Evolutionary conservation across 2,329 filamentous ascomycete species (phyloP).

Genomic region (Ophiocordyceps australis): DNA sequence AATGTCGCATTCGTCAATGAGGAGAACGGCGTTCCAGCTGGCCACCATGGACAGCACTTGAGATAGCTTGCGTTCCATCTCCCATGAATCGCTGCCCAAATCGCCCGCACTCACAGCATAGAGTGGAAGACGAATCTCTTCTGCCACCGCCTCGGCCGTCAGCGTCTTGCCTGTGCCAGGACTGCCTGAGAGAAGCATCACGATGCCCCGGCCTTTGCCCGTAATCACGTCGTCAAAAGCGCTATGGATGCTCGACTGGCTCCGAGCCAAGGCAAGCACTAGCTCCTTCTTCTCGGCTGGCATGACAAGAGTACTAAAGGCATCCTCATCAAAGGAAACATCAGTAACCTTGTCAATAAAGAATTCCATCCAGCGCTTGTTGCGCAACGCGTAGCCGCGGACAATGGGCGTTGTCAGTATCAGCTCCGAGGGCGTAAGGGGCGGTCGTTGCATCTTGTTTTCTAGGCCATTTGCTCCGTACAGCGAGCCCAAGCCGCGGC

Average conservation of each 20-base stretch:
- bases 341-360: constrained; percentile 24
- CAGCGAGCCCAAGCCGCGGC: too few species aligned
- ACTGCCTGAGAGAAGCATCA: constrained; percentile 26
- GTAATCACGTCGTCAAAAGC: constrained; percentile 32
- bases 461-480: constrained; percentile 2
- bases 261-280: constrained; percentile 28
- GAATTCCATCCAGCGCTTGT: constrained; percentile 29
- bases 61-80: constrained; percentile 42
- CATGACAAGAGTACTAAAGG: constrained; percentile 30
- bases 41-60: constrained; percentile 47
- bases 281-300: constrained; percentile 30
- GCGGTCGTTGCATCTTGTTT: constrained; percentile 8
- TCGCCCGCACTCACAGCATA: constrained; percentile 45
- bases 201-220: constrained; percentile 31
- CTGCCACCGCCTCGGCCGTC: constrained; percentile 29
- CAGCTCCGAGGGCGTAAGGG: constrained; percentile 18
- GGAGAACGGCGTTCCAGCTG: constrained; percentile 20
- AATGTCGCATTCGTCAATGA: constrained; percentile 19
- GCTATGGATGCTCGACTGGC: constrained; percentile 20
- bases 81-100: constrained; percentile 45
- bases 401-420: constrained; percentile 20
- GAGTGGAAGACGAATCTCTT: constrained; percentile 27
- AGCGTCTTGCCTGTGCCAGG: constrained; percentile 32
- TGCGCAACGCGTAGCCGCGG: constrained; percentile 28
- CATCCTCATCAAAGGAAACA: constrained; percentile 27